phyloP scores from a whole-genome alignment of 1,139 yeast species.

The Candida pseudoviswanathii region DNA sequence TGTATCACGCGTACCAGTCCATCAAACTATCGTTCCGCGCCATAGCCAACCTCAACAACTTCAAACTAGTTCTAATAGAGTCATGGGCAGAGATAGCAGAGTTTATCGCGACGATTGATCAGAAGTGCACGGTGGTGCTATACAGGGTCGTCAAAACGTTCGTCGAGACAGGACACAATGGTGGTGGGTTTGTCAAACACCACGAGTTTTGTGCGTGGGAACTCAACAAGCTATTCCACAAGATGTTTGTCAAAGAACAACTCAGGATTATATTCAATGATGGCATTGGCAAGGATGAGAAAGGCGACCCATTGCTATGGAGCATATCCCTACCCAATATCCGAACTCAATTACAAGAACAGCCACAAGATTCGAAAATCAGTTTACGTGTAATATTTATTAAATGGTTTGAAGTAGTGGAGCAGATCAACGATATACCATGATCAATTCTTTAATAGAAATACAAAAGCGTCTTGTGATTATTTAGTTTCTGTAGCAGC shows the following conservation, averaged over 20 bases:
- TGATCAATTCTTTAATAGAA: neutral
- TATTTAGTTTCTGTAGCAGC: slow-evolving; percentile 15
- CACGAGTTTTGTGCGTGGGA: slow-evolving; percentile 12
- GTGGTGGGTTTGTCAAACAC: slow-evolving; percentile 1
- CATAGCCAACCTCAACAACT: slow-evolving; percentile 6
- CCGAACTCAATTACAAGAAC: neutral
- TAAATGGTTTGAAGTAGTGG: slow-evolving; percentile 13
- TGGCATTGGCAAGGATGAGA: slow-evolving; percentile 7
- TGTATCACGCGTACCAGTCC: slow-evolving; percentile 5
- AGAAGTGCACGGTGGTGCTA: slow-evolving; percentile 5
- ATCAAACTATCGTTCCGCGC: slow-evolving; percentile 3
- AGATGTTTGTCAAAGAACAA: slow-evolving; percentile 8
- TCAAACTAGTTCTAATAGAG: slow-evolving; percentile 12
- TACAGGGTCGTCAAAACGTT: slow-evolving; percentile 14
- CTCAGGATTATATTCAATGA: slow-evolving; percentile 10
- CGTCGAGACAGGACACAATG: slow-evolving; percentile 10
- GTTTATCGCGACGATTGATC: slow-evolving; percentile 4
- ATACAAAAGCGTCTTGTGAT: neutral
- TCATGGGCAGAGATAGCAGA: slow-evolving; percentile 14
- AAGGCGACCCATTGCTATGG: slow-evolving; percentile 10
- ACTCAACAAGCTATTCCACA: slow-evolving; percentile 13
- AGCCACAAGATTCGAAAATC: neutral
- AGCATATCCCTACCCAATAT: slow-evolving; percentile 8
- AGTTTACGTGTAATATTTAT: slow-evolving; percentile 10
- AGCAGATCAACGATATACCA: slow-evolving; percentile 1